Base-by-base conservation (phyloP, 1,139 yeast genomes). In the Protomyces arabidopsidicola region DNA sequence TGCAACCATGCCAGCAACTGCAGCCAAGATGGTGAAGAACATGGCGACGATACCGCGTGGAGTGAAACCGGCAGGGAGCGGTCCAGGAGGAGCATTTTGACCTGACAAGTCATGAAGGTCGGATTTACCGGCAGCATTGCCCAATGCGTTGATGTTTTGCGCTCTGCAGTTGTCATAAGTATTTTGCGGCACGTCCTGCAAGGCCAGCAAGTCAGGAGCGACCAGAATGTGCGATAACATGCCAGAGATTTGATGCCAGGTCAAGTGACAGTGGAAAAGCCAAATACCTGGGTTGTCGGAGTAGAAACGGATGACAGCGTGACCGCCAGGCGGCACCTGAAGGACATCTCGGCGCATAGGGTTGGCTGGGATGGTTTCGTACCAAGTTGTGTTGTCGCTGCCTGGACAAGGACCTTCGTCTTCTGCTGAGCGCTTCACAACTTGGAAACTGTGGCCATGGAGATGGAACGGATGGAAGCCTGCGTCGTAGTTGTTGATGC, bases 251-350 rank as follows among this genome's bases (percentile, higher is more conserved):
- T 90, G 81, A 78, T 90, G 97, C 97, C 97, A 90, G 8, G 54
- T 35, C 22, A 58, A 42, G 72, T 90, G 97, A 77, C 97, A 90
- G 75, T 90, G 97, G 88, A 90, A 90, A 72, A 87, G 80, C 95
- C 96, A 89, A 51, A 88, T 90, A 71, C 96, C 96, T 34, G 96
- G 96, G 74, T 89, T 88, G 71, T 86, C 84, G 60, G 95, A 89
- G 14, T 79, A 81, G 76, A 88, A 88, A 72, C 96, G 79, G 56
- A 78, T 58, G n/a, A 81, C 82, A 71, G 89, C 81, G 75, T 85
- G 84, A 36, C 91, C 88, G 70, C 85, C 85, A 36, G 88, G 84
- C 68, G 81, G 81, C 39, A 86, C 84, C 70, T 79, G 82, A 24
- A 84, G 81, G 1, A 89, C 84, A 72, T 88, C 96, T 75, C 95